These are phyloP conservation scores for Haplographium delicatum DNA, from an alignment of 495 filamentous ascomycete species.

Conservation along the genomic window DNA sequence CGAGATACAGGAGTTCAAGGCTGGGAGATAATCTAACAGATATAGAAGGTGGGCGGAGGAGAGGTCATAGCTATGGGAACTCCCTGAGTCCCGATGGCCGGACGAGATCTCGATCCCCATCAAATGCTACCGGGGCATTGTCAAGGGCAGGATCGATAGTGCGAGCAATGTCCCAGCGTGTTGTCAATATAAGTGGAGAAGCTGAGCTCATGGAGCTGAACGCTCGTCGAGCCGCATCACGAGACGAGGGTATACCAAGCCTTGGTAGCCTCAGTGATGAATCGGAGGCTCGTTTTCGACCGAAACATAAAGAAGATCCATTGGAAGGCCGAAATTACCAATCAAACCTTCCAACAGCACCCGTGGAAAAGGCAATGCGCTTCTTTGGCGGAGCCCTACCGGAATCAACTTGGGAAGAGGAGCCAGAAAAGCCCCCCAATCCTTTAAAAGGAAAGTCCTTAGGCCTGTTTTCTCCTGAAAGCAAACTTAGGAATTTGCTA, in stretches of 20 bases:
- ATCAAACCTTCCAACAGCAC: conserved; percentile 13
- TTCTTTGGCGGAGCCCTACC: conserved; percentile 14
- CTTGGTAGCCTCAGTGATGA: conserved; percentile 22
- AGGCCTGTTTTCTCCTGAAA: conserved; percentile 75
- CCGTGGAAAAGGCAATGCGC: conserved; percentile 21
- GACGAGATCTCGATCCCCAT: conserved; percentile 54
- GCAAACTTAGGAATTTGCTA: conserved; percentile 63
- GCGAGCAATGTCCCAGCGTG: conserved; percentile 93
- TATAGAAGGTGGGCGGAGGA: conserved; percentile 43
- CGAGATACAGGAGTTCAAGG: conserved; percentile 34
- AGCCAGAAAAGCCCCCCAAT: conserved; percentile 42
- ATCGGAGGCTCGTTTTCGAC: conserved; percentile 12
- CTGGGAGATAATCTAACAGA: conserved; percentile 60
- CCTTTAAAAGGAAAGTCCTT: conserved; percentile 85
- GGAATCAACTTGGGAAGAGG: conserved; percentile 9
- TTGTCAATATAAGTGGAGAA: conserved; percentile 91
- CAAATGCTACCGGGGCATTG: conserved; percentile 43
- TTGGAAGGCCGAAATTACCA: conserved; percentile 14
- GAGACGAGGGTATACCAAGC: conserved; percentile 7
- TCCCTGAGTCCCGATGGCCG: conserved; percentile 39
- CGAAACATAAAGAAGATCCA: conserved; percentile 20
- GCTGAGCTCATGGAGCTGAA: conserved; percentile 42
- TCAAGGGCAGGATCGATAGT: conserved; percentile 86
- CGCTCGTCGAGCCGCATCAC: conserved; percentile 15
- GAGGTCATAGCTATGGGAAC: conserved; percentile 42